Evolutionary conservation across 2,329 filamentous ascomycete genomes (phyloP), one percentile per base, ranked within the genome.

Genomic region (Rugonectria rugulosa): DNA sequence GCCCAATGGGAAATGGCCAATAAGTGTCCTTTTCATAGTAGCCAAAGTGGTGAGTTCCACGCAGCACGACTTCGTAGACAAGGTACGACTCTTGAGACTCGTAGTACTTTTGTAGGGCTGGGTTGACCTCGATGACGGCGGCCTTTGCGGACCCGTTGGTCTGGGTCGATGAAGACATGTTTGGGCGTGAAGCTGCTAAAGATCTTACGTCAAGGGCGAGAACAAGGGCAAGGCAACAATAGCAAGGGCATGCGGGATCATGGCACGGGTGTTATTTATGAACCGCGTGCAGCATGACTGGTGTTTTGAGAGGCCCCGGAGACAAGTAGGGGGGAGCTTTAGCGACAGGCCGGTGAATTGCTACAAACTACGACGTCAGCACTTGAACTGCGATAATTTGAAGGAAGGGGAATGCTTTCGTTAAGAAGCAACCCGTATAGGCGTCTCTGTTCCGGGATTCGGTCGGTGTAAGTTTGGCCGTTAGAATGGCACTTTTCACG

Each of bases 11-110:
- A 52, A 84, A 81, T 0, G 80, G 79, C 71, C 73, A 82, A 51
- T 73, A 72, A 9, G 75, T 77, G 53, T 75, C 77, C 29, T 68
- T 61, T n/a, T 75, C 70, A 63, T 77, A 84, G 62, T 75, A 80
- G 3, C 79, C 80, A 60, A 79, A 83, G 64, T 84, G 81, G 3
- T 78, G 72, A 3, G 78, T 79, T 29, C 75, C 77, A 9, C 80
- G 78, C 0, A 84, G 66, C 3, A 79, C 63, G 0, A 79, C 56
- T 23, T 70, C 63, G 49, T 79, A 79, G 1, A 76, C 77, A 32
- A 77, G 63, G n/a, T 76, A 68, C 1, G 75, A 78, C 59, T 82
- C 79, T 21, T 79, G 67, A 1, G 75, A 77, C 51, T 67, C 47
- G 64, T 82, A 82, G 63, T 81, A 81, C 3, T 70, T 64, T 59